These are phyloP conservation scores for Apostasia ramifera DNA, from an alignment of 106 monocot genomes.

Conservation along the genomic window DNA sequence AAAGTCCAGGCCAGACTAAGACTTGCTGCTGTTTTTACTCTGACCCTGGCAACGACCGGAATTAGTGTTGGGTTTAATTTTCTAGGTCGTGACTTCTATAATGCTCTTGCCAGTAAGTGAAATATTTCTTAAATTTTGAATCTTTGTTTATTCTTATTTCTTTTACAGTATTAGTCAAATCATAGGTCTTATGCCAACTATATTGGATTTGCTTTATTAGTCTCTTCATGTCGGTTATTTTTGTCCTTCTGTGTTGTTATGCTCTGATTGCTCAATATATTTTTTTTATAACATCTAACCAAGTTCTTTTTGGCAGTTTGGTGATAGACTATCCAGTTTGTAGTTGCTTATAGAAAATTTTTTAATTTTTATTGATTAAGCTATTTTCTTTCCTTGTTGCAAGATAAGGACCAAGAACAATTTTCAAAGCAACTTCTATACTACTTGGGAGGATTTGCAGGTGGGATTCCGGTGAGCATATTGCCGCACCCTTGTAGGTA, in stretches of 20 bases:
- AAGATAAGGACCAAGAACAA: slow-evolving; percentile 94
- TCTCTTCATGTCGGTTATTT: no score
- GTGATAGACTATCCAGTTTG: no score
- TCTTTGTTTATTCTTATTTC: no score
- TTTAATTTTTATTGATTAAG: background rate
- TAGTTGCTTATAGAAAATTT: background rate
- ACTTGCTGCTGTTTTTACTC: slow-evolving; percentile 83
- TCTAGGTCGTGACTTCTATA: slow-evolving; percentile 85
- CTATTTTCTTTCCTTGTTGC: slow-evolving; percentile 14
- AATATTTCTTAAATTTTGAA: background rate
- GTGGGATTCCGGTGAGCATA: slow-evolving; percentile 99
- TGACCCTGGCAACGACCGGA: slow-evolving; percentile 84
- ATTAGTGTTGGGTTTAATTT: slow-evolving; percentile 78
- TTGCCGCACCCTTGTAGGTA: slow-evolving; percentile 90
- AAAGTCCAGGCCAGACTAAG: slow-evolving; percentile 75
- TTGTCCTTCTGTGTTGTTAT: no score
- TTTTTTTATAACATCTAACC: background rate
- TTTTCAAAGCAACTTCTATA: slow-evolving; percentile 89
- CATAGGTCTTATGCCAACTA: no score
- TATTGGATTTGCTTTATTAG: no score
- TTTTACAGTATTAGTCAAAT: no score
- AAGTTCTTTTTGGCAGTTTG: background rate
- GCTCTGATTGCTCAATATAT: background rate
- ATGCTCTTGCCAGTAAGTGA: slow-evolving; percentile 89
- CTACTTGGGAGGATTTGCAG: slow-evolving; percentile 86